Base-by-base conservation (phyloP, 352 stramenopile genomes). In the Pythium monospermum region DNA sequence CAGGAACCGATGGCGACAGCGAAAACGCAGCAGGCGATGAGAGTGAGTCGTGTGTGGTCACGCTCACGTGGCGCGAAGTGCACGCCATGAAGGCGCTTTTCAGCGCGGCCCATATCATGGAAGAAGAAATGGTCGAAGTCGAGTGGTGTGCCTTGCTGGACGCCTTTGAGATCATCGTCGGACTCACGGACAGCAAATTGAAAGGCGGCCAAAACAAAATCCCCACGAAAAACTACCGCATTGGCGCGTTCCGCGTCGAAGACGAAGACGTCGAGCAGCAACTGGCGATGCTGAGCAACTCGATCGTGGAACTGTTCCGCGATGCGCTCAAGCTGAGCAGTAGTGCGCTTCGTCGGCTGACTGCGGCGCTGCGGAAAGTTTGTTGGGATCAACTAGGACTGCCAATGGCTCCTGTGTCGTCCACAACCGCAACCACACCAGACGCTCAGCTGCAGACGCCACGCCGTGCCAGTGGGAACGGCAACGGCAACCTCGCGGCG, bases 31-130 rank as follows among this genome's bases (percentile, higher is more conserved):
- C 47, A 13, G 35, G 55, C 2, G 73, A 89, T 6, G 77, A 91
- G 53, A 76, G 70, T 7, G 76, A 89, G 31, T 85, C 70, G 27
- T 87, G 66, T 43, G 36, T 83, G 6, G 74, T 89, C 19, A 56
- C 75, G 25, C 66, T 91, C 39, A 90, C 68, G 36, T 94, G 83
- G 83, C 73, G 81, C 25, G 78, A 94, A 60, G 77, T 94, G 26
- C 83, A 91, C 35, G 83, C 83, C n/a, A 94, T 94, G 83, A 94
- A 94, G 51, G 77, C 81, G 11, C 61, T 94, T 16, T 91, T 91
- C 44, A 79, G 76, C 19, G 76, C 83, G 15, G 82, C 83, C 15
- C 83, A 94, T 40, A 85, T 91, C 28, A 94, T 94, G 81, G 79
- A 89, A 31, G 76, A 91, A 58, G 81, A 94, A 32, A 66, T 94